A percentile compares a stretch with the other conserved stretches of the same genome.
These are phyloP conservation scores for Rubia balearica DNA, from an alignment of 305 asterid species.

Conservation along the genomic window DNA sequence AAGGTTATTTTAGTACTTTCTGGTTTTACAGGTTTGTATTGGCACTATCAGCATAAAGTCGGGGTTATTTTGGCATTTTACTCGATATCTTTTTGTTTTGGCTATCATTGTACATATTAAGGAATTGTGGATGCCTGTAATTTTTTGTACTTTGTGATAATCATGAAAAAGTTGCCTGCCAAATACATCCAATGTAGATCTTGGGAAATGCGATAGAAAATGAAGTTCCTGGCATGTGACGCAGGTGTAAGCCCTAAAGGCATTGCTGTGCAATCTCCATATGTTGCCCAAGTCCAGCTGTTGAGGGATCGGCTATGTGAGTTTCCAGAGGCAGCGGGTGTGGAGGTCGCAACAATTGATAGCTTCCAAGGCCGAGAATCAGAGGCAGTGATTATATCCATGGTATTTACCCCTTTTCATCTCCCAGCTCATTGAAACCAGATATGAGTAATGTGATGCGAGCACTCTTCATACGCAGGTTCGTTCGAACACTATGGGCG, in stretches of 20 bases:
- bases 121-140: too few relatives aligned
- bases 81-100: too few relatives aligned
- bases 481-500: conserved; percentile 91
- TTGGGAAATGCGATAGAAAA: background rate
- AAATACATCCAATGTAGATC: background rate
- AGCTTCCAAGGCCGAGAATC: conserved; percentile 99
- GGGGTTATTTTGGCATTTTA: too few relatives aligned
- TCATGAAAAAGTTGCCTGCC: background rate
- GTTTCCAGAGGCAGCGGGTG: conserved; percentile 68
- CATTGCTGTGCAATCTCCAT: conserved; percentile 94
- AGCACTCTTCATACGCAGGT: conserved; percentile 35
- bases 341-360: conserved; percentile 89
- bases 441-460: background rate
- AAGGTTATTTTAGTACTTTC: too few relatives aligned
- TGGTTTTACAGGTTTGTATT: too few relatives aligned
- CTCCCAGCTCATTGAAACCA: background rate
- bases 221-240: conserved; percentile 1
- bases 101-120: too few relatives aligned
- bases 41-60: too few relatives aligned
- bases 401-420: conserved; percentile 40
- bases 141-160: too few relatives aligned
- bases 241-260: conserved; percentile 75
- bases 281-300: conserved; percentile 96
- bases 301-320: conserved; percentile 83
- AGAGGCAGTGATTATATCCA: conserved; percentile 91